Base-by-base conservation (phyloP, 2,329 filamentous ascomycete species). In the Coniochaeta sp. region DNA sequence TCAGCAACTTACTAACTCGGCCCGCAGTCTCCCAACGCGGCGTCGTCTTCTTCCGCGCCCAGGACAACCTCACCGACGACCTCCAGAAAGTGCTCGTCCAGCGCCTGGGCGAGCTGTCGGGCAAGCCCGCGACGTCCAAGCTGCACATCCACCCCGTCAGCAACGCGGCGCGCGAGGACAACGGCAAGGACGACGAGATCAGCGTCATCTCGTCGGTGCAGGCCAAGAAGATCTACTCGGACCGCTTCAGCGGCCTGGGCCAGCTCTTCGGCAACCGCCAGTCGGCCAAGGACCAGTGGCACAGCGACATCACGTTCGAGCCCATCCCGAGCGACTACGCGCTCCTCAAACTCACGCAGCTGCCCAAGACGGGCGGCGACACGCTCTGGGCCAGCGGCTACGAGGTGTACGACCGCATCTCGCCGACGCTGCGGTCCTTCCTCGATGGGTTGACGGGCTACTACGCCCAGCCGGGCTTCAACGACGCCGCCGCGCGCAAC, bases 321-420 rank as follows among this genome's bases (percentile, higher is more conserved):
- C 81, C 80, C 0, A 74, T 83, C 3, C 87, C 87, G 0, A 79
- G 80, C 8, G 86, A 89, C 68, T 89, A 89, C 65, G 79, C 85
- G 0, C 76, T 82, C 0, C 73, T 89, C 1, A 72, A 81, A 0
- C 70, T 87, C 3, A 77, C 75, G 0, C 71, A 84, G 64, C 71
- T 86, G 1, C 84, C 84, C 4, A 73, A 75, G 59, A 83, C 79
- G 0, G 83, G 82, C 4, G 78, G 82, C 44, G 79, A 82, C 69
- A 88, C 87, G 0, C 78, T 89, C 6, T 89, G 86, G 85, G 86
- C 86, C 0, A 86, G 83, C 0, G 85, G 84, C 0, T 88, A 88
- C 67, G 85, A 89, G 65, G 71, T 88, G 14, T 89, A 87, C 66
- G 86, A 89, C 66, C 80, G 84, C 30, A 76, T 89, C 61, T 85